These are phyloP conservation scores for Pestalotiopsis sp. DNA, from an alignment of 2,329 filamentous ascomycete species.

Conservation along the genomic window DNA sequence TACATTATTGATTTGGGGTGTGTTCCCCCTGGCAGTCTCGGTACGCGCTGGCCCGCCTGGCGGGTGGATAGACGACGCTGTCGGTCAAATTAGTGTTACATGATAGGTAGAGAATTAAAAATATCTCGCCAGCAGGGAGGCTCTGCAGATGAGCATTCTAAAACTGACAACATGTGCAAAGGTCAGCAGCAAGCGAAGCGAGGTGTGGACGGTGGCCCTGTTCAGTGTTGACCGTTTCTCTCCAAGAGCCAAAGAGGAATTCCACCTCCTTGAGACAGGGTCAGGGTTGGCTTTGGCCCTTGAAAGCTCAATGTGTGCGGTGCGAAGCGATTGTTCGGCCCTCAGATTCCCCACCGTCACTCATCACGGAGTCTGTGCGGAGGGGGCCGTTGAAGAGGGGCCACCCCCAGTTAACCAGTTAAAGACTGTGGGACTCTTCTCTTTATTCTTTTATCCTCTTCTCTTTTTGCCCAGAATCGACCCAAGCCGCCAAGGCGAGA, in stretches of 20 bases:
- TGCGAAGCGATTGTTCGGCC: neutral
- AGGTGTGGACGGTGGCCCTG: neutral
- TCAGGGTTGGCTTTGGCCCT: constrained; percentile 2
- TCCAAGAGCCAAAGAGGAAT: neutral
- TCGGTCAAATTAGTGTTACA: neutral
- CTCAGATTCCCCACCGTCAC: neutral
- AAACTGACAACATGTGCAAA: neutral
- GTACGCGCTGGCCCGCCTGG: neutral
- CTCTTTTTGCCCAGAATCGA: neutral
- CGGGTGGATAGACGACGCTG: neutral
- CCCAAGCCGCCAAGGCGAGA: neutral
- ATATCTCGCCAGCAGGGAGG: neutral
- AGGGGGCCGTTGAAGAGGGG: neutral
- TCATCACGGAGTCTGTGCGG: neutral
- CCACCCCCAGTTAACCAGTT: neutral
- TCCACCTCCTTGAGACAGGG: neutral
- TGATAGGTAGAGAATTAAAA: neutral
- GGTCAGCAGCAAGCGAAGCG: neutral
- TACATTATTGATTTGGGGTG: neutral
- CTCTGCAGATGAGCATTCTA: neutral
- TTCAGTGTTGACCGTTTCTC: neutral
- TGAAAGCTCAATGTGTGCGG: neutral
- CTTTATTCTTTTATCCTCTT: neutral
- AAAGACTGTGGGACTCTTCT: neutral
- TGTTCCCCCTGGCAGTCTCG: neutral